These are phyloP conservation scores for Salix arbutifolia DNA, from an alignment of 345 rosid genomes.

Conservation along the genomic window DNA sequence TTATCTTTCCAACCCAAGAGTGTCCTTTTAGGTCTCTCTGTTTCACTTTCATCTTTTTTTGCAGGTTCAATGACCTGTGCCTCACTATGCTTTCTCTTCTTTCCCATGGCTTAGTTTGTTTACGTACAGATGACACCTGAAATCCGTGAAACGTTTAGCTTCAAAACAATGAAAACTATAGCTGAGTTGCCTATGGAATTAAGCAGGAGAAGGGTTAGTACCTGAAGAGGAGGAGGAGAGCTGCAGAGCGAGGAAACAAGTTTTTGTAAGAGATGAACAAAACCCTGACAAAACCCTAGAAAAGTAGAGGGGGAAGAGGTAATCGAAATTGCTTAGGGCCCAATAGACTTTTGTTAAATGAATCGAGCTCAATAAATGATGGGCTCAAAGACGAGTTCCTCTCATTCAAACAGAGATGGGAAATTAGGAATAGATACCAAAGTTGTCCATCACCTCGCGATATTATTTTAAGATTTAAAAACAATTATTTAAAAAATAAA, in stretches of 20 bases:
- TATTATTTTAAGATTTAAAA: too few species aligned
- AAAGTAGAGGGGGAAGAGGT: background rate
- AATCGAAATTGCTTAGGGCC: background rate
- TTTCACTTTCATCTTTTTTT: conserved; percentile 48
- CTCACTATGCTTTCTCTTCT: conserved; percentile 78
- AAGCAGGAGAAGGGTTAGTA: background rate
- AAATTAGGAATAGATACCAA: too few species aligned
- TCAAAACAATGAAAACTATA: background rate
- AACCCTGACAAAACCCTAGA: background rate
- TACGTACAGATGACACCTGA: background rate
- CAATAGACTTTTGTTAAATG: background rate
- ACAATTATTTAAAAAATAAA: too few species aligned
- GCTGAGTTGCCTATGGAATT: background rate
- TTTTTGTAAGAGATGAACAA: background rate
- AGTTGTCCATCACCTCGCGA: too few species aligned
- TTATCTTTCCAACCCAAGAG: conserved; percentile 84
- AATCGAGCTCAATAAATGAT: background rate
- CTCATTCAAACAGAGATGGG: too few species aligned
- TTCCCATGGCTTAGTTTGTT: conserved; percentile 41
- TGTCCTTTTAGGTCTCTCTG: conserved; percentile 68
- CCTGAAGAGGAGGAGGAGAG: background rate
- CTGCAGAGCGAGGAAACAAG: background rate
- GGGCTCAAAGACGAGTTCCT: background rate
- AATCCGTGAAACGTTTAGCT: background rate
- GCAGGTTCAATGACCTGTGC: conserved; percentile 33